A percentile compares a stretch with the other conserved stretches of the same genome.
Evolutionary conservation across 306 rosid species (phyloP).

Genomic region (Dryas octopetala): DNA sequence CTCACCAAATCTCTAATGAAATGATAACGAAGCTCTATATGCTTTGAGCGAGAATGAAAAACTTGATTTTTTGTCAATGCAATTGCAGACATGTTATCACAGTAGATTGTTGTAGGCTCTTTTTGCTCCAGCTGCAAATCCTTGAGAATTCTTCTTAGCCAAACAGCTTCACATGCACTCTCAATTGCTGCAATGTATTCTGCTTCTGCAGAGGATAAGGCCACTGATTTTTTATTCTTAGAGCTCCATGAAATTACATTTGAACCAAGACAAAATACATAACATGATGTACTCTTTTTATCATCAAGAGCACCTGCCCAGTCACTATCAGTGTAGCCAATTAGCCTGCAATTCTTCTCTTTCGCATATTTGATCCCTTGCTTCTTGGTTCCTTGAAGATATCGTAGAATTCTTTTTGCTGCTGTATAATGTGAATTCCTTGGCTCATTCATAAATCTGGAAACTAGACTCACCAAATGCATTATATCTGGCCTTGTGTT

Average conservation of each 20-base stretch:
- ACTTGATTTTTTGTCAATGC: too few relatives aligned
- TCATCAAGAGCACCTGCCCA: constrained; percentile 4
- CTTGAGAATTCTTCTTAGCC: neutral
- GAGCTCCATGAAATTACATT: neutral
- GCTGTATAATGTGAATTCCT: neutral
- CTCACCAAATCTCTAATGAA: too few relatives aligned
- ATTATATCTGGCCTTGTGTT: constrained; percentile 3
- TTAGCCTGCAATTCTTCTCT: neutral
- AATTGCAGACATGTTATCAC: too few relatives aligned
- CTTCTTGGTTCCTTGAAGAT: too few relatives aligned
- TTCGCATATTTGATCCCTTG: neutral
- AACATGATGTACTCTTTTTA: neutral
- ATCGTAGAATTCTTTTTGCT: too few relatives aligned
- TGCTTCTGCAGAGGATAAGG: neutral
- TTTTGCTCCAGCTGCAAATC: neutral
- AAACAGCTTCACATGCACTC: neutral
- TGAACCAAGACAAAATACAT: neutral
- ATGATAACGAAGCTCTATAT: too few relatives aligned
- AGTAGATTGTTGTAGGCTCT: neutral
- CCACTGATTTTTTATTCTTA: neutral
- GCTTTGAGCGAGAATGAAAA: too few relatives aligned
- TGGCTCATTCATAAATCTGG: neutral
- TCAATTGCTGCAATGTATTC: neutral
- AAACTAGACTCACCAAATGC: neutral
- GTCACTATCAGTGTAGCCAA: neutral